A percentile compares a stretch with the other conserved stretches of the same genome.
Evolutionary conservation across 768 basidiomycete genomes (phyloP).

Genomic region (Serendipita indica): DNA sequence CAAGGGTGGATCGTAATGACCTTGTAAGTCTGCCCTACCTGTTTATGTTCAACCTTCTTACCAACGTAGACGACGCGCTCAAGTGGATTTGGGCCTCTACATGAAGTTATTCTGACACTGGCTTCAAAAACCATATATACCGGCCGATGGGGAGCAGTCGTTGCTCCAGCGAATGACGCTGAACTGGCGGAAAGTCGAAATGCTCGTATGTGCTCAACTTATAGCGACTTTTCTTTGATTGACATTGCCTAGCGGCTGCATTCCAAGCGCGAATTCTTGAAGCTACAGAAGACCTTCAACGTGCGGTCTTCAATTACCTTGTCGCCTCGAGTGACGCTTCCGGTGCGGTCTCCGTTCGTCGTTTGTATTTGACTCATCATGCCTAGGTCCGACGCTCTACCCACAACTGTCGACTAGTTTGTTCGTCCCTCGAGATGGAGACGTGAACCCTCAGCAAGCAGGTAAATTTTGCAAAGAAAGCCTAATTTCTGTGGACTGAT

Average conservation of each 20-base stretch:
- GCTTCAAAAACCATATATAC: conserved; percentile 55
- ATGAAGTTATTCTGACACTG: conserved; percentile 59
- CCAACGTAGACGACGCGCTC: conserved; percentile 16
- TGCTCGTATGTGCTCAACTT: conserved; percentile 27
- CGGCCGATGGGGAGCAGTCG: conserved; percentile 39
- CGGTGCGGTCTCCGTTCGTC: conserved; percentile 20
- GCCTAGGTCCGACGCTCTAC: conserved; percentile 24
- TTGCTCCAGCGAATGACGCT: conserved; percentile 49
- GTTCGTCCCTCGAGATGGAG: conserved; percentile 40
- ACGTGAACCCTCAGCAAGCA: conserved; percentile 27
- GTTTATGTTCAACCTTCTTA: not conserved
- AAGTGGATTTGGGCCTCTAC: conserved; percentile 72
- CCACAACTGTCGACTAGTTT: conserved; percentile 56
- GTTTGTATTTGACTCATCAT: too few relatives aligned
- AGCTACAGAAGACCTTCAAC: conserved; percentile 41
- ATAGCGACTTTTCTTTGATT: conserved; percentile 32
- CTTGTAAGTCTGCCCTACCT: conserved; percentile 36
- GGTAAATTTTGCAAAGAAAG: not conserved
- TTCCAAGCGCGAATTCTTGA: conserved; percentile 23
- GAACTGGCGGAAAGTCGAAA: conserved; percentile 38
- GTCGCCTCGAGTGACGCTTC: conserved; percentile 61
- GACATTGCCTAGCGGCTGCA: not conserved
- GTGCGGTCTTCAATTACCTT: conserved; percentile 49
- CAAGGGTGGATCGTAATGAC: conserved; percentile 60
- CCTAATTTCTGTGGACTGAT: not conserved